Percentiles rank a stretch among this genome's conserved stretches.
Conservation (phyloP, 192 early-diverging fungal species). For the Borealophlyctis nickersoniae region DNA sequence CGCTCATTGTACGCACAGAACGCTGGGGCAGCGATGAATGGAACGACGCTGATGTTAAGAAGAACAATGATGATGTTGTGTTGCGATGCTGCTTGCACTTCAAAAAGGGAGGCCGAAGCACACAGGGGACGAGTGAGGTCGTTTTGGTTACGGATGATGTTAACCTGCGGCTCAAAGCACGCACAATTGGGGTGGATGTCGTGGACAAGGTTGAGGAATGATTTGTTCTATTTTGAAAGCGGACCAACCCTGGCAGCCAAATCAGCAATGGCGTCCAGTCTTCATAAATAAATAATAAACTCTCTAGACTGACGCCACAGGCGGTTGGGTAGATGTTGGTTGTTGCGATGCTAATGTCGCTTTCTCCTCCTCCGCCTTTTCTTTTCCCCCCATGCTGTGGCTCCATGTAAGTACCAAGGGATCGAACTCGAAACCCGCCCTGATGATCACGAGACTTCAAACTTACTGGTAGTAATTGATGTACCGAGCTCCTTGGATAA, state of each 20-base stretch:
- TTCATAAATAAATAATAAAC: too few relatives aligned
- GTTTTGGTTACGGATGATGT: constrained; percentile 44
- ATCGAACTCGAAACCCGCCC: neutral
- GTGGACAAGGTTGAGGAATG: neutral
- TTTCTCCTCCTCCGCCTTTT: too few relatives aligned
- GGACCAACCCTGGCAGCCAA: too few relatives aligned
- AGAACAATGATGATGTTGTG: constrained; percentile 39
- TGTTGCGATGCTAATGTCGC: too few relatives aligned
- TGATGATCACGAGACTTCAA: neutral
- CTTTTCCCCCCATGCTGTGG: too few relatives aligned
- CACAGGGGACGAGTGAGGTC: constrained; percentile 4
- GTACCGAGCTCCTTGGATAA: constrained; percentile 81
- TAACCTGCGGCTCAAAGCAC: constrained; percentile 43
- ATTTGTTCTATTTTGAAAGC: too few relatives aligned
- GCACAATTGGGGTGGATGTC: constrained; percentile 31
- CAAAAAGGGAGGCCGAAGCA: neutral
- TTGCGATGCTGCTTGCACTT: constrained; percentile 27
- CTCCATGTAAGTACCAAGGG: too few relatives aligned
- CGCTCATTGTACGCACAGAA: constrained; percentile 39
- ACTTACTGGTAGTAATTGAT: constrained; percentile 66
- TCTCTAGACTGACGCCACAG: too few relatives aligned
- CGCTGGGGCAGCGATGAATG: constrained; percentile 16
- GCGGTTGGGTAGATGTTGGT: too few relatives aligned
- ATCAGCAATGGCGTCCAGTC: too few relatives aligned
- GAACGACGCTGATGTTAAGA: constrained; percentile 11